These are phyloP conservation scores for Aspergillus flavus DNA, from an alignment of 2,329 filamentous ascomycete genomes.

Conservation along the genomic window DNA sequence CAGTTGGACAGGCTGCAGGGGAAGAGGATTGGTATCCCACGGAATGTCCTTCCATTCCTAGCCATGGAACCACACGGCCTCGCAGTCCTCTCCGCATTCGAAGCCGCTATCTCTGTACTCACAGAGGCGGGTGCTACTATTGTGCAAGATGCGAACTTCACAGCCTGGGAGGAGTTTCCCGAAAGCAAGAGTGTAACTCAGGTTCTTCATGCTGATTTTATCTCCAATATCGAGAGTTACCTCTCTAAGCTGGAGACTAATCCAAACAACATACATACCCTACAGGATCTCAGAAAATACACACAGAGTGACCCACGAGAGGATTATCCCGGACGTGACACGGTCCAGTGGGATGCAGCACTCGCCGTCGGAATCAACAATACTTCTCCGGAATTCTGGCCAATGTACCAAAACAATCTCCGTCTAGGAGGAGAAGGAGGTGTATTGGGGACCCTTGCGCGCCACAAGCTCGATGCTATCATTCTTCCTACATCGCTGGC, in stretches of 20 bases:
- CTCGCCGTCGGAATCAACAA: constrained; percentile 59
- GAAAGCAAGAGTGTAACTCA: constrained; percentile 37
- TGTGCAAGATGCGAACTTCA: constrained; percentile 63
- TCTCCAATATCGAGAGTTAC: constrained; percentile 58
- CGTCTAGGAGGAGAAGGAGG: constrained; percentile 62
- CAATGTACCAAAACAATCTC: constrained; percentile 55
- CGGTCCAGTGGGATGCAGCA: constrained; percentile 56
- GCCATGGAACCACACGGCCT: constrained; percentile 32
- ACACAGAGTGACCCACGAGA: constrained; percentile 58
- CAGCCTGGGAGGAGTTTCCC: constrained; percentile 51
- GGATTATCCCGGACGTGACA: constrained; percentile 65
- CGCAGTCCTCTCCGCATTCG: constrained; percentile 57
- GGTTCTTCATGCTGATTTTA: constrained; percentile 63
- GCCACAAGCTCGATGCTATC: constrained; percentile 62
- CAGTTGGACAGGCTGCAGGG: constrained; percentile 56
- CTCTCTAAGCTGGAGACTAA: constrained; percentile 60
- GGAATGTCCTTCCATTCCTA: constrained; percentile 55
- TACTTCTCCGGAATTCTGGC: constrained; percentile 59
- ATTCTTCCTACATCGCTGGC: constrained; percentile 60
- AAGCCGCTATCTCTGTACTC: constrained; percentile 57
- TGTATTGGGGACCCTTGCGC: constrained; percentile 61
- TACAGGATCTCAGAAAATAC: constrained; percentile 58
- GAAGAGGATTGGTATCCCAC: constrained; percentile 65
- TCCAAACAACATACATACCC: constrained; percentile 55
- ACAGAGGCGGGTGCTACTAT: constrained; percentile 60